phyloP scores from a whole-genome alignment of 2,329 filamentous ascomycete genomes.

The Setomelanomma holmii region DNA sequence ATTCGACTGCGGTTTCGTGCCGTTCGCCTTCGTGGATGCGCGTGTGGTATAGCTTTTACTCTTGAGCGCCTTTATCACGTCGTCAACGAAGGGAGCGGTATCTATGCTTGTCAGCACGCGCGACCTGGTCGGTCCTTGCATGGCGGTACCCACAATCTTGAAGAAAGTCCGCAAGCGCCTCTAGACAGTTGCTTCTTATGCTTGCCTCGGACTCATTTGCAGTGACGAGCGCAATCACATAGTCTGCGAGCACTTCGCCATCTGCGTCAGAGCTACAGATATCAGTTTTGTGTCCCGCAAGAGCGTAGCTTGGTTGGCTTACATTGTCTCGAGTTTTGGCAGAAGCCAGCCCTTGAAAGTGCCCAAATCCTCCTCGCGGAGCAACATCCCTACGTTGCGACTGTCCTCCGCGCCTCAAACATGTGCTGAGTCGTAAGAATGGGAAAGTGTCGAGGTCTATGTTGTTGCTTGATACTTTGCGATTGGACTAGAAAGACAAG shows the following conservation, averaged over 20 bases:
- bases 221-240: constrained; percentile 78
- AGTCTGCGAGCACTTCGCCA: constrained; percentile 81
- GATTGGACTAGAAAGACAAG: background rate
- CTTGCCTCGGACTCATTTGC: constrained; percentile 67
- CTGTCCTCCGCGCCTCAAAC: constrained; percentile 5
- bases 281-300: constrained; percentile 6
- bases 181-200: constrained; percentile 72
- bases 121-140: background rate
- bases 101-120: constrained; percentile 51
- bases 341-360: constrained; percentile 79
- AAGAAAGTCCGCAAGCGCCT: constrained; percentile 78
- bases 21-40: constrained; percentile 30
- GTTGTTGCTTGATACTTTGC: background rate
- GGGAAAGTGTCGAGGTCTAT: background rate
- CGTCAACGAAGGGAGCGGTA: constrained; percentile 69
- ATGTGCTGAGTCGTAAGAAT: constrained; percentile 2
- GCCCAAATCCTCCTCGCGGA: constrained; percentile 61
- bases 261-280: constrained; percentile 74
- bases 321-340: constrained; percentile 78
- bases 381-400: constrained; percentile 54
- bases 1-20: background rate
- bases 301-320: constrained; percentile 41
- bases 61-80: constrained; percentile 71
- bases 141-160: constrained; percentile 63
- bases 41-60: constrained; percentile 56